Evolutionary conservation across 768 basidiomycete genomes (phyloP), one percentile per base, ranked within the genome.

Genomic region (Hypsizygus marmoreus): DNA sequence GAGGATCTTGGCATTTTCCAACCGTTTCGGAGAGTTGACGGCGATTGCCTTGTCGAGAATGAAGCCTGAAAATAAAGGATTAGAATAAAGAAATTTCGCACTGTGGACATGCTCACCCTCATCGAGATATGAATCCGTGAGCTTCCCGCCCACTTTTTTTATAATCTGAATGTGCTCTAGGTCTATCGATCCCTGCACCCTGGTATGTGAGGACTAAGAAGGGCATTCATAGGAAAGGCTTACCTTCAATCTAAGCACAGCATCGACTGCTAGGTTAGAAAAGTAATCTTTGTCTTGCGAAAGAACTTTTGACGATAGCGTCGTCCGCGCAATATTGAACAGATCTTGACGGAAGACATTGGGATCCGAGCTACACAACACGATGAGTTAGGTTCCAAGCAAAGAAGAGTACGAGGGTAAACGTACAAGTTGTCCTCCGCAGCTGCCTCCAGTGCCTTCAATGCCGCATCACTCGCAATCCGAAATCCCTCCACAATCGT

Each of bases 161-260:
- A 98, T 99, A 66, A 98, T 87, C 69, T 99, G 95, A 54, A 99
- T 97, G 66, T 97, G 94, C 55, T 99, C 95, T 25, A 99, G 76
- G 69, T 98, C 88, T 40, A 91, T 94, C 28, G 94, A 97, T 28
- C 97, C 97, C 88, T 93, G 58, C 6, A 6, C 28, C n/a, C 2
- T n/a, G 28, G 56, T 37, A 51, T 28, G 17, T 2, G 20, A 3
- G 1, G 6, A 22, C 12, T 10, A 11, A 20, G 8, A 42, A 19
- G 14, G 23, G 11, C 3, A 16, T 1, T 34, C n/a, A 14, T 16
- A 43, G n/a, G n/a, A n/a, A n/a, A 9, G 2, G 25, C 59, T 1
- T 49, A 86, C 90, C 78, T 94, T 95, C 35, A 98, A 65, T 28
- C 97, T 77, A 40, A 98, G 75, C 7, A 99, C 97, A 24, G 97